phyloP scores from a whole-genome alignment of 2,329 filamentous ascomycete species.

The Epichloe gansuensis region DNA sequence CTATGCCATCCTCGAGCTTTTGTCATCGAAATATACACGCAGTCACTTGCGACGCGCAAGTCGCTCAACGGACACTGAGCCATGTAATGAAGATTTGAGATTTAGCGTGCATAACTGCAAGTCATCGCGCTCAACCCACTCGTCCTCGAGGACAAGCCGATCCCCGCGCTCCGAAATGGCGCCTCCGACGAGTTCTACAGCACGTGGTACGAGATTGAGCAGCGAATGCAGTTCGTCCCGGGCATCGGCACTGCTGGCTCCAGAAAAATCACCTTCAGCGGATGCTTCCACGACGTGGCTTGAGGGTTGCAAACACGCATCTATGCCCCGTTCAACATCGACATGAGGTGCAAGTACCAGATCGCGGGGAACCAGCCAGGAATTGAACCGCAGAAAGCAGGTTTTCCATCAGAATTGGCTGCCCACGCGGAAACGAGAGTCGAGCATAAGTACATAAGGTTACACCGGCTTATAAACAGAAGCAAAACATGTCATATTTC shows the following conservation, averaged over 20 bases:
- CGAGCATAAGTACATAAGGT: slow-evolving; percentile 21
- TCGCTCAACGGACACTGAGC: too few relatives aligned
- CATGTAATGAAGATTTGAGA: too few relatives aligned
- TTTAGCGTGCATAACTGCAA: slow-evolving; percentile 17
- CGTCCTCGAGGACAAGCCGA: slow-evolving; percentile 49
- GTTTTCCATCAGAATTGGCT: slow-evolving; percentile 30
- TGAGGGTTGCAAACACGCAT: slow-evolving; percentile 63
- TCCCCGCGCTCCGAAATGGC: slow-evolving; percentile 55
- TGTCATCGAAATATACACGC: slow-evolving; percentile 8
- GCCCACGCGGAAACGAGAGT: slow-evolving; percentile 36
- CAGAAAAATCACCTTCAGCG: slow-evolving; percentile 55
- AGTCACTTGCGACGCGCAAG: too few relatives aligned
- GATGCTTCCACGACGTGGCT: slow-evolving; percentile 60
- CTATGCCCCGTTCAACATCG: slow-evolving; percentile 54
- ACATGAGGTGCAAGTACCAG: slow-evolving; percentile 56
- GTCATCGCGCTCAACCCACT: slow-evolving; percentile 61
- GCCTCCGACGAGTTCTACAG: slow-evolving; percentile 59
- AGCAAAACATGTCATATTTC: background rate
- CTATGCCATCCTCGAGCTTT: slow-evolving; percentile 15
- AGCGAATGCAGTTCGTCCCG: slow-evolving; percentile 57
- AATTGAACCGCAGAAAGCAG: slow-evolving; percentile 39
- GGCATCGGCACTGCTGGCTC: slow-evolving; percentile 53
- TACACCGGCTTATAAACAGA: background rate
- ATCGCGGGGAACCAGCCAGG: slow-evolving; percentile 58
- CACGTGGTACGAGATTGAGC: slow-evolving; percentile 61